Evolutionary conservation across 768 basidiomycete species (phyloP).

Genomic region (Cystobasidium ongulense): DNA sequence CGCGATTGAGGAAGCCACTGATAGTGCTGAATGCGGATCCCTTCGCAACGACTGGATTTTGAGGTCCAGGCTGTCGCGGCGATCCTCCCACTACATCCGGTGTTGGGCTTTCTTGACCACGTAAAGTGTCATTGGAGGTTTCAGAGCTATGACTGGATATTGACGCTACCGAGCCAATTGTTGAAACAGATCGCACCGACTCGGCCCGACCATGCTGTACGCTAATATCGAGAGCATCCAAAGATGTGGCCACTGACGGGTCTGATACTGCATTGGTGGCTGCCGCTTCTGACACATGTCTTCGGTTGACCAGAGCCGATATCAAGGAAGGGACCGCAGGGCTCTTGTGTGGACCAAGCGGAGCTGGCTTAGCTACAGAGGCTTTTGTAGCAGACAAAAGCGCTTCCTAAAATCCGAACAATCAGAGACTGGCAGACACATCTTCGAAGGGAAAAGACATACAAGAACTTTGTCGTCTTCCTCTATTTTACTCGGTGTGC

Average conservation of each 20-base stretch:
- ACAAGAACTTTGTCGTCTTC: neutral
- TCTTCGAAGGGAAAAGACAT: neutral
- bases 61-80: neutral
- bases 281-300: constrained; percentile 23
- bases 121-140: neutral
- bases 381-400: neutral
- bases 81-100: neutral
- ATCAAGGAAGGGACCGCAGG: constrained; percentile 31
- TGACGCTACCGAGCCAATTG: neutral
- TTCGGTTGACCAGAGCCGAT: neutral
- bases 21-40: neutral
- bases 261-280: neutral
- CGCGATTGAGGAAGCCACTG: neutral
- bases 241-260: neutral
- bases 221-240: neutral
- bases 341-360: neutral
- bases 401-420: constrained; percentile 21
- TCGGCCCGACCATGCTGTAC: constrained; percentile 11
- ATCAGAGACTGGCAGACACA: neutral
- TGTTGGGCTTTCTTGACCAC: neutral
- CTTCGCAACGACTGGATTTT: neutral
- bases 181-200: constrained; percentile 26
- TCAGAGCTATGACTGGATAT: neutral
- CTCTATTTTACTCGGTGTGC: neutral
- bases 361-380: neutral